Evolutionary conservation across 371 early-diverging fungal genomes (phyloP).

Genomic region (Dipsacomyces acuminosporus): DNA sequence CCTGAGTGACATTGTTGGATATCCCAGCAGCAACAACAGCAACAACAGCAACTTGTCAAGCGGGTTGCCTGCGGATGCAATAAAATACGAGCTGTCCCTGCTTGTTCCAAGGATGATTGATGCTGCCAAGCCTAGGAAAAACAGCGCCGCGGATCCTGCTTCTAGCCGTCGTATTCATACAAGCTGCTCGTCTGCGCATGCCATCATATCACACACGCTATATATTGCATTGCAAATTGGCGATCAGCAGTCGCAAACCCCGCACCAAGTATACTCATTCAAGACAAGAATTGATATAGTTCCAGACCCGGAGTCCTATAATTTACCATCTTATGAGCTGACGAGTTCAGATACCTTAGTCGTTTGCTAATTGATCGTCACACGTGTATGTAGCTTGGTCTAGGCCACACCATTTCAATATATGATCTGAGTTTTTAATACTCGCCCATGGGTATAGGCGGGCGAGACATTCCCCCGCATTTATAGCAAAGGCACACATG

Average conservation of each 20-base stretch:
- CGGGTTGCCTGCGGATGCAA: no score
- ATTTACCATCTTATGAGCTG: conserved; percentile 22
- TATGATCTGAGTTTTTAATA: no score
- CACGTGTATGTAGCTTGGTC: no score
- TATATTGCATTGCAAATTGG: conserved; percentile 14
- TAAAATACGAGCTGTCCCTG: conserved; percentile 2
- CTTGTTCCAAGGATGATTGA: conserved; percentile 9
- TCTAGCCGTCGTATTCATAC: conserved; percentile 18
- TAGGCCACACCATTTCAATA: no score
- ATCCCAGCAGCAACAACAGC: no score
- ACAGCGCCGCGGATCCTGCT: not conserved
- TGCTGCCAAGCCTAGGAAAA: not conserved
- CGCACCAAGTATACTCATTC: conserved; percentile 22
- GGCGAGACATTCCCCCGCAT: no score
- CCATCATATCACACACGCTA: conserved; percentile 20
- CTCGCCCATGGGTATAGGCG: no score
- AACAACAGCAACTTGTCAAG: no score
- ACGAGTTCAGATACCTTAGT: no score
- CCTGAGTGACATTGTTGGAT: no score
- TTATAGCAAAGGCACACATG: no score
- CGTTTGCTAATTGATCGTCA: no score
- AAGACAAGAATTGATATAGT: conserved; percentile 16
- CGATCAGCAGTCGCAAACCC: conserved; percentile 10
- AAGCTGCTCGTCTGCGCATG: conserved; percentile 33
- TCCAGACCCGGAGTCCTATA: conserved; percentile 30